phyloP scores from a whole-genome alignment of 2,329 filamentous ascomycete genomes.

The Hypocrella siamensis region DNA sequence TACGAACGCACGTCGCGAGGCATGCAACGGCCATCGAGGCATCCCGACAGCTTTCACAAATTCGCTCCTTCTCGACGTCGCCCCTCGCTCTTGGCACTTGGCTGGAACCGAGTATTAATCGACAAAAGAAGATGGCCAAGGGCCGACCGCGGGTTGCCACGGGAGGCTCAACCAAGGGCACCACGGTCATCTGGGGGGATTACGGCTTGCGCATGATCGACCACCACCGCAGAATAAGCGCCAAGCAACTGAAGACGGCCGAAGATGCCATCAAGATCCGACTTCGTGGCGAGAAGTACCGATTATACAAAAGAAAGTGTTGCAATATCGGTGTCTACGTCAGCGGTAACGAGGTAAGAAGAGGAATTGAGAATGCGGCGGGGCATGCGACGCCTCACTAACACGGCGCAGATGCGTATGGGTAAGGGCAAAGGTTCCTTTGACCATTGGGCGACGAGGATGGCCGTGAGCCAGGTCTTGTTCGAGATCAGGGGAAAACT shows the following conservation, averaged over 20 bases:
- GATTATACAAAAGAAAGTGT: conserved; percentile 77
- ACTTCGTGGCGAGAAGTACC: conserved; percentile 80
- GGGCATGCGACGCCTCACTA: background rate
- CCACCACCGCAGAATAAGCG: conserved; percentile 80
- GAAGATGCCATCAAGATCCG: conserved; percentile 87
- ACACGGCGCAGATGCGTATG: conserved; percentile 60
- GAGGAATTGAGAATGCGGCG: background rate
- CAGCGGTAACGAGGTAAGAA: conserved; percentile 69
- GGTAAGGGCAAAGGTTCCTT: conserved; percentile 97
- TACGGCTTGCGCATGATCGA: conserved; percentile 89
- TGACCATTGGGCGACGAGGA: conserved; percentile 86
- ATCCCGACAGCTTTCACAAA: conserved; percentile 25
- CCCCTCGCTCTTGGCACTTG: conserved; percentile 46
- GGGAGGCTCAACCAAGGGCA: conserved; percentile 81
- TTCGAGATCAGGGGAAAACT: conserved; percentile 86
- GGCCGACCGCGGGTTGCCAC: conserved; percentile 78
- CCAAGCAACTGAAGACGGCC: conserved; percentile 72
- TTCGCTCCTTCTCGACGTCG: conserved; percentile 60
- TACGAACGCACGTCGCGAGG: conserved; percentile 15
- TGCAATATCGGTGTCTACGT: conserved; percentile 93
- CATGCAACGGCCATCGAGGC: conserved; percentile 14
- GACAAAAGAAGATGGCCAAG: conserved; percentile 82
- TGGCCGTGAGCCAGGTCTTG: conserved; percentile 79
- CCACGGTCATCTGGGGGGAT: conserved; percentile 91
- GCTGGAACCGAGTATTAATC: conserved; percentile 62